A percentile compares a stretch with the other conserved stretches of the same genome.
Evolutionary conservation across 331 rosid genomes (phyloP).

Genomic region (Acacia pycnantha): DNA sequence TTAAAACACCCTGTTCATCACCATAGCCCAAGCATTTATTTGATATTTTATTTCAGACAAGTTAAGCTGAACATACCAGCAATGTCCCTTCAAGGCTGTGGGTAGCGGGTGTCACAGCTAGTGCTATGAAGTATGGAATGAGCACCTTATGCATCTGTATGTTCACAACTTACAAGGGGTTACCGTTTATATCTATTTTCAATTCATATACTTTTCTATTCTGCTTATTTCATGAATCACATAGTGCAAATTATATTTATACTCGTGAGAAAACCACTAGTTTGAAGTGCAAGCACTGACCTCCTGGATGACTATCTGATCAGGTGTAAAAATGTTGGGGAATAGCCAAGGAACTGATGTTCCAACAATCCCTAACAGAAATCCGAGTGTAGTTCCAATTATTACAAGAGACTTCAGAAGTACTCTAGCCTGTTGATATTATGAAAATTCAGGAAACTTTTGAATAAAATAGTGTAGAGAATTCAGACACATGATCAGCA

Average conservation of each 20-base stretch:
- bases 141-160: constrained; percentile 87
- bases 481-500: constrained; percentile 4
- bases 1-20: neutral
- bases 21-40: neutral
- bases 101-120: constrained; percentile 75
- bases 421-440: constrained; percentile 57
- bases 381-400: constrained; percentile 72
- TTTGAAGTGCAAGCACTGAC: constrained; percentile 41
- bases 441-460: constrained; percentile 22
- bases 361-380: constrained; percentile 65
- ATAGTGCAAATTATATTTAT: neutral
- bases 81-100: constrained; percentile 87
- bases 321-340: constrained; percentile 74
- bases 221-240: neutral
- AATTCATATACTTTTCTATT: neutral
- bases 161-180: constrained; percentile 20
- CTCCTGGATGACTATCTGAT: constrained; percentile 70
- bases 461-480: neutral
- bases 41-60: constrained; percentile 8
- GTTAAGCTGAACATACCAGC: constrained; percentile 59
- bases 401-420: constrained; percentile 74
- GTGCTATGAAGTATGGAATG: constrained; percentile 71
- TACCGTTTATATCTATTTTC: constrained; percentile 5
- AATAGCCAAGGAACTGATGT: constrained; percentile 75
- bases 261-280: neutral